phyloP scores from a whole-genome alignment of 345 rosid genomes.

The Mallotus nudiflorus region DNA sequence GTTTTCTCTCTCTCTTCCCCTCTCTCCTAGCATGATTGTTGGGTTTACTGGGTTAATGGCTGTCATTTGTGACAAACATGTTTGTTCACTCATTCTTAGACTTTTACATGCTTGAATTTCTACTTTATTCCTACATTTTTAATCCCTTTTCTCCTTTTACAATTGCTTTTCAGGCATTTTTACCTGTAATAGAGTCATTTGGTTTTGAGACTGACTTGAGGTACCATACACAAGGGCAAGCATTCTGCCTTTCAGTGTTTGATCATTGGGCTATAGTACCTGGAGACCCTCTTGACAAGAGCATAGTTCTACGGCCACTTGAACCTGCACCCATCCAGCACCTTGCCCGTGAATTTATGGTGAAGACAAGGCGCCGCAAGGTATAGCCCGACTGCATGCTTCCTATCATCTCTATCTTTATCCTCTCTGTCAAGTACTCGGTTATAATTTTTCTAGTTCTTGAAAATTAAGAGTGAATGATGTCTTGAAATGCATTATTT shows the following conservation, averaged over 20 bases:
- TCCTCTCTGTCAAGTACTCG: not conserved
- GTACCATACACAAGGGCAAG: slow-evolving; percentile 92
- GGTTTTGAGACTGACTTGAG: slow-evolving; percentile 92
- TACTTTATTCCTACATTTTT: not conserved
- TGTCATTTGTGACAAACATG: not conserved
- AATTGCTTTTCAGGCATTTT: slow-evolving; percentile 61
- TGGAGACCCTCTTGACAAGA: slow-evolving; percentile 93
- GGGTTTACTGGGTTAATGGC: not conserved
- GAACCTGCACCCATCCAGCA: slow-evolving; percentile 92
- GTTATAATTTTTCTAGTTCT: not conserved
- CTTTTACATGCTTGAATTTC: not conserved
- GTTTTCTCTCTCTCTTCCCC: too few relatives aligned
- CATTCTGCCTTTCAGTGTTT: slow-evolving; percentile 72
- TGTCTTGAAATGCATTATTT: not conserved
- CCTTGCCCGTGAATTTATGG: slow-evolving; percentile 88
- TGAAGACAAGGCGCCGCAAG: slow-evolving; percentile 86
- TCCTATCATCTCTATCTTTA: not conserved
- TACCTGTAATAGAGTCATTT: slow-evolving; percentile 86
- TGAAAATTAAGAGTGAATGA: not conserved
- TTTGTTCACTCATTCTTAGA: not conserved
- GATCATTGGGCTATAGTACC: slow-evolving; percentile 96
- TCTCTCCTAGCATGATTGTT: not conserved
- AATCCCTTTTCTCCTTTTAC: not conserved
- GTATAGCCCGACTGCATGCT: slow-evolving; percentile 25
- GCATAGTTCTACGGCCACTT: slow-evolving; percentile 78